Base-by-base conservation (phyloP, 805 yeast species). In the Metschnikowia baotianmanensis region DNA sequence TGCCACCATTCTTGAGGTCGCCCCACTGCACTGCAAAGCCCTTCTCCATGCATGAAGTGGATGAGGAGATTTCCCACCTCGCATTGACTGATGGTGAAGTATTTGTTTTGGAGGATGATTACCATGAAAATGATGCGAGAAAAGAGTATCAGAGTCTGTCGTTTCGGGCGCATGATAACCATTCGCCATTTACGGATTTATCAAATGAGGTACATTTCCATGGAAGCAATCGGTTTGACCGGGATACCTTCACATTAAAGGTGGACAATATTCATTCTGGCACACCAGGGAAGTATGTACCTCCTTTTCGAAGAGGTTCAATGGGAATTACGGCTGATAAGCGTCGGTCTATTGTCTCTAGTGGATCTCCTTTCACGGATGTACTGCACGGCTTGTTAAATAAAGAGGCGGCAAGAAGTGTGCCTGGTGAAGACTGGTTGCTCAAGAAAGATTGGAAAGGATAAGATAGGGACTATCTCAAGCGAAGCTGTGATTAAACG, bases 271-370 rank as follows among this genome's bases (percentile, higher is more conserved):
- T 24, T 20, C 30, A 22, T 27, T 35, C 35, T 12, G 20, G 10
- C 10, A 25, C 23, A 2, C 34, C 51, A 3, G 85, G 85, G 3
- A 82, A 78, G 55, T 83, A 83, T 51, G 66, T 83, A 28, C 90
- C 90, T 16, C 89, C 89, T n/a, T 81, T 76, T 52, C 65, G 82
- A 48, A 71, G 89, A 56, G 74, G 77, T 0, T 74, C 81, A 4
- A 43, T 40, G 32, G 42, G 45, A 8, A 32, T 32, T n/a, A 29
- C 20, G 11, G 38, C 41, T n/a, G 55, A 51, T 6, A 51, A 38
- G 22, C 38, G 42, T 25, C 48, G 55, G 11, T 41, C 48, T 10
- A 29, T 41, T 18, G 35, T 42, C 16, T 38, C 53, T 5, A 37
- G 27, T 20, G 49, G 40, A 11, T n/a, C 39, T 20, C 38, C 38